Evolutionary conservation across 2,329 filamentous ascomycete genomes (phyloP).

Genomic region (Myriosclerotinia curreyana): DNA sequence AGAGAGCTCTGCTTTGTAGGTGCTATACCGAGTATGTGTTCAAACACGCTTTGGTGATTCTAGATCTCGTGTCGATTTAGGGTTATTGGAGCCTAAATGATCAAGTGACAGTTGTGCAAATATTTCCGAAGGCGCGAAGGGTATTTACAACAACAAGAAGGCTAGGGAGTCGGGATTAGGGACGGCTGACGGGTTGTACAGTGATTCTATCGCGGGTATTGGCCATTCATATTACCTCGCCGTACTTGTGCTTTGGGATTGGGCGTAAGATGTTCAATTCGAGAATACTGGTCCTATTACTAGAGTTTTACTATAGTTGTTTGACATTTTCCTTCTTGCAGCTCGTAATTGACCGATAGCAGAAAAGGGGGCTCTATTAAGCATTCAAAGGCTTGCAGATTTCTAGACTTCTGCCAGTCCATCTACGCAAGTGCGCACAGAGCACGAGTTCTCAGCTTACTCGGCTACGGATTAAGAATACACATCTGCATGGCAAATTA

Average conservation of each 20-base stretch:
- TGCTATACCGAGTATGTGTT: background rate
- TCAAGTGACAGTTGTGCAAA: constrained; percentile 20
- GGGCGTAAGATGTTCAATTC: background rate
- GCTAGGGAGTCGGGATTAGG: background rate
- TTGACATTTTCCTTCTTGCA: no score
- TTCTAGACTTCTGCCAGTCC: background rate
- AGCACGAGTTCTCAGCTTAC: background rate
- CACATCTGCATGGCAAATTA: constrained; percentile 1
- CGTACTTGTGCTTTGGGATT: constrained; percentile 1
- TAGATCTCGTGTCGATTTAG: constrained; percentile 13
- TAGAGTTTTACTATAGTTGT: no score
- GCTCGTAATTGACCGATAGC: constrained; percentile 7
- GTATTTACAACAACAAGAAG: background rate
- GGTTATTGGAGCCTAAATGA: constrained; percentile 19
- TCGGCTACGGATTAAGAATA: background rate
- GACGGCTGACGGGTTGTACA: background rate
- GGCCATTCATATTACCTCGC: constrained; percentile 6
- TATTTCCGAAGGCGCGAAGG: constrained; percentile 10
- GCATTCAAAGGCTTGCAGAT: background rate
- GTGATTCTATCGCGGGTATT: constrained; percentile 8
- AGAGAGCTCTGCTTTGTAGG: background rate
- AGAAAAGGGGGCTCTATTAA: background rate
- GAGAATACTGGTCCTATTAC: no score
- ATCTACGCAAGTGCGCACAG: constrained; percentile 10
- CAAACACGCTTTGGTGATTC: constrained; percentile 3